Percentiles rank a stretch among this genome's conserved stretches.
Evolutionary conservation across 2,329 filamentous ascomycete genomes (phyloP).

Genomic region (Kalaharituber pfeilii): DNA sequence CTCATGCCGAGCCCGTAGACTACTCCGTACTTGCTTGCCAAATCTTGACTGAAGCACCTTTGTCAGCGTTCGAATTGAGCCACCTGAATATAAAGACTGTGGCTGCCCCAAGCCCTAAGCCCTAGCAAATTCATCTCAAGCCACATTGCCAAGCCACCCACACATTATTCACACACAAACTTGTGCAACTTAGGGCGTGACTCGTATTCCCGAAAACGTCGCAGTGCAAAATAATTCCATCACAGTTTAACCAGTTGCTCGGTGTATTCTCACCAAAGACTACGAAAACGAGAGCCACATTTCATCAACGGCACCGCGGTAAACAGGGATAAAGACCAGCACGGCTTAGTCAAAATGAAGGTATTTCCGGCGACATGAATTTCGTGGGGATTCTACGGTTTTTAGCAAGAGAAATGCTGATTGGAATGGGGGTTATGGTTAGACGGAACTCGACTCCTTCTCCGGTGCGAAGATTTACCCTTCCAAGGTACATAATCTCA

Average conservation of each 20-base stretch:
- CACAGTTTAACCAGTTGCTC: neutral
- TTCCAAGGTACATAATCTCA: conserved; percentile 16
- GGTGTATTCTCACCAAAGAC: neutral
- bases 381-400: neutral
- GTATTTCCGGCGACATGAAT: neutral
- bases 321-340: neutral
- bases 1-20: no score
- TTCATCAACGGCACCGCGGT: neutral
- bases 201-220: neutral
- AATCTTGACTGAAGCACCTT: no score
- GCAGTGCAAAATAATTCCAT: neutral
- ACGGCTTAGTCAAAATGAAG: neutral
- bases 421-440: neutral
- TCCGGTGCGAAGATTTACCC: conserved; percentile 21
- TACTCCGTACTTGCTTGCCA: no score
- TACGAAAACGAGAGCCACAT: neutral
- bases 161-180: neutral
- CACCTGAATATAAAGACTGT: no score
- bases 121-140: neutral
- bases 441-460: conserved; percentile 24
- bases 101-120: no score
- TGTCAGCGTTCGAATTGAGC: no score
- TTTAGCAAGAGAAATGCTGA: neutral
- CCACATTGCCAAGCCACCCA: neutral
- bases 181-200: neutral